Percentiles rank a stretch among this genome's conserved stretches.
These are phyloP conservation scores for Botrytis sinoallii DNA, from an alignment of 2,329 filamentous ascomycete genomes.

Conservation along the genomic window DNA sequence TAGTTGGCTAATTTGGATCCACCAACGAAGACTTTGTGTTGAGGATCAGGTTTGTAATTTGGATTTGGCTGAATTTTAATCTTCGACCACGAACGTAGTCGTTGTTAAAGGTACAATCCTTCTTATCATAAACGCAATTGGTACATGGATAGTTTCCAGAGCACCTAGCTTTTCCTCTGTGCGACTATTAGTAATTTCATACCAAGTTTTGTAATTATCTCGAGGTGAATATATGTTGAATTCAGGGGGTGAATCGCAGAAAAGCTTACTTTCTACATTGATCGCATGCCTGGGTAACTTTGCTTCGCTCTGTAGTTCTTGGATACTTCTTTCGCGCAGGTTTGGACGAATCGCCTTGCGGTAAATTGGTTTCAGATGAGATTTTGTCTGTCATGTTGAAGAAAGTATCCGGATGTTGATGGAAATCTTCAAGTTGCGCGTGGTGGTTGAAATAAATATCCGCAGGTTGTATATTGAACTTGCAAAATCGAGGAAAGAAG, in stretches of 20 bases:
- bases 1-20: not conserved
- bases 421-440: too few species aligned
- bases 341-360: not conserved
- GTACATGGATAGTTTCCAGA: slow-evolving; percentile 42
- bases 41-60: not conserved
- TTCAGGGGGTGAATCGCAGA: not conserved
- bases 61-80: not conserved
- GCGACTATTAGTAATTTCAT: not conserved
- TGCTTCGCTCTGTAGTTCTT: slow-evolving; percentile 17
- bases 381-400: not conserved
- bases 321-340: not conserved
- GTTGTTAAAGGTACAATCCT: not conserved
- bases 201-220: not conserved
- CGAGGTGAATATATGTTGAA: not conserved
- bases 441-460: not conserved
- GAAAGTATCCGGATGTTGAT: not conserved
- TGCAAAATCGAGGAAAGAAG: not conserved
- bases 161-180: slow-evolving; percentile 42
- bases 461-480: not conserved
- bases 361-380: not conserved
- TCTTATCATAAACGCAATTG: slow-evolving; percentile 32
- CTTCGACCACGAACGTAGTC: not conserved
- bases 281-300: slow-evolving; percentile 48
- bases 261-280: slow-evolving; percentile 45
- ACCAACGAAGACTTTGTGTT: not conserved